Conservation (phyloP, 1,139 yeast genomes). For the Geotrichum restrictum region DNA sequence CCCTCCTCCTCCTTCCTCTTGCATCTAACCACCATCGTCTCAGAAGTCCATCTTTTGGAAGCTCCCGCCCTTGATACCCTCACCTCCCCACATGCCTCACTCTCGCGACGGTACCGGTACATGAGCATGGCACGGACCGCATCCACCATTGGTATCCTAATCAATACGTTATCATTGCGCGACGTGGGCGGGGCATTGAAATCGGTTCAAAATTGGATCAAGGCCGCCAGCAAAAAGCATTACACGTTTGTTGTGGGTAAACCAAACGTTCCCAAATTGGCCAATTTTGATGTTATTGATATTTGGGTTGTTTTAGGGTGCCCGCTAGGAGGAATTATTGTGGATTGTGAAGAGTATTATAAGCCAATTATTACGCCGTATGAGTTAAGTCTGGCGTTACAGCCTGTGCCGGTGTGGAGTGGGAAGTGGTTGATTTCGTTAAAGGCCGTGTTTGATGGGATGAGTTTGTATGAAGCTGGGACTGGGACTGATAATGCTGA, state of each 20-base stretch:
- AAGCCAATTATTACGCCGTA: constrained; percentile 93
- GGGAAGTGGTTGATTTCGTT: constrained; percentile 92
- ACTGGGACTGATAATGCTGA: no score
- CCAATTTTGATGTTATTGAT: constrained; percentile 88
- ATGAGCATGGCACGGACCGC: constrained; percentile 90
- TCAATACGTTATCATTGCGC: constrained; percentile 77
- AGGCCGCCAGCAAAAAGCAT: constrained; percentile 79
- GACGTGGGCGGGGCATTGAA: constrained; percentile 65
- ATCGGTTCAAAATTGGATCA: constrained; percentile 56
- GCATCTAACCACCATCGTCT: constrained; percentile 67
- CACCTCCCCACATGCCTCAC: constrained; percentile 66
- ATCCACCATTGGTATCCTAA: constrained; percentile 84
- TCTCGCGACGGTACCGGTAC: constrained; percentile 76
- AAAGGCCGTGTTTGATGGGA: constrained; percentile 44
- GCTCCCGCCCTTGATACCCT: constrained; percentile 31
- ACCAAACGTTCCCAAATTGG: constrained; percentile 95
- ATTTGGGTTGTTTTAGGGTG: constrained; percentile 94
- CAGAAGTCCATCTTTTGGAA: constrained; percentile 43
- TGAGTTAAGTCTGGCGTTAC: constrained; percentile 76
- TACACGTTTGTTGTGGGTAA: constrained; percentile 95
- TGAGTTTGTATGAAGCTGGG: no score
- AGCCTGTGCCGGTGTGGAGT: constrained; percentile 75
- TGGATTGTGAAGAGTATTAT: constrained; percentile 76
- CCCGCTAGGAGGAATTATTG: constrained; percentile 85
- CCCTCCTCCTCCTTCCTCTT: constrained; percentile 80